A percentile compares a stretch with the other conserved stretches of the same genome.
phyloP scores from a whole-genome alignment of 352 stramenopile species.

The Pythium diclinum region DNA sequence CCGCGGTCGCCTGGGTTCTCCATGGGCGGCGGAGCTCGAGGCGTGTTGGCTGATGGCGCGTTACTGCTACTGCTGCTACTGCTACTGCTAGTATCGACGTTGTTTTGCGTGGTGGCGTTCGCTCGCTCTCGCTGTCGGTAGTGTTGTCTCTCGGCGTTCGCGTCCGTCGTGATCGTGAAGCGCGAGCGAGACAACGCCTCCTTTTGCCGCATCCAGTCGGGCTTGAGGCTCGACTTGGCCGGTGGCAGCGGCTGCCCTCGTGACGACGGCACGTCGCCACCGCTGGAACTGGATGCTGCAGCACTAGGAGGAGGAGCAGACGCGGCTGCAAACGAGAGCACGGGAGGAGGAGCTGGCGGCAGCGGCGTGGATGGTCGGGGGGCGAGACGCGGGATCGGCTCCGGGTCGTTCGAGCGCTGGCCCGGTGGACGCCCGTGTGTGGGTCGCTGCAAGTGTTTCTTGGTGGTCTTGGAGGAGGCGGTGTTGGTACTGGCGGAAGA shows the following conservation, averaged over 20 bases:
- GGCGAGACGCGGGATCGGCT: constrained; percentile 11
- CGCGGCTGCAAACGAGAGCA: constrained; percentile 9
- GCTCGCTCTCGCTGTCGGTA: constrained; percentile 36
- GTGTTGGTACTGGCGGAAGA: not conserved
- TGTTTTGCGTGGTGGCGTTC: constrained; percentile 31
- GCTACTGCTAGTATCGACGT: not conserved
- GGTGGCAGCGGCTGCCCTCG: not conserved
- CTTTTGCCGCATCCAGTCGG: constrained; percentile 66
- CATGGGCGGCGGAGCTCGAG: not conserved
- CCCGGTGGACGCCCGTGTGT: constrained; percentile 12
- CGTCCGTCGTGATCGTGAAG: constrained; percentile 57
- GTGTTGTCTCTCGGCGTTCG: constrained; percentile 44
- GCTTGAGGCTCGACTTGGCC: constrained; percentile 47
- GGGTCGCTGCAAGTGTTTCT: constrained; percentile 25
- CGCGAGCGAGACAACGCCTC: constrained; percentile 57
- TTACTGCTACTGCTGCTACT: not conserved
- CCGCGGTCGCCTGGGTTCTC: constrained; percentile 33
- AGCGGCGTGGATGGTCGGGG: not conserved
- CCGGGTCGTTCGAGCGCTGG: constrained; percentile 8
- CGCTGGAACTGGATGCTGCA: not conserved
- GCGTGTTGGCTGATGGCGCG: constrained; percentile 11
- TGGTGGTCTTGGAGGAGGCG: not conserved
- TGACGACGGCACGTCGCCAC: constrained; percentile 12
- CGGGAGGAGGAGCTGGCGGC: not conserved
- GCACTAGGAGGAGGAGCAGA: not conserved